These are phyloP conservation scores for Exophiala sideris DNA, from an alignment of 2,329 filamentous ascomycete genomes.

Conservation along the genomic window DNA sequence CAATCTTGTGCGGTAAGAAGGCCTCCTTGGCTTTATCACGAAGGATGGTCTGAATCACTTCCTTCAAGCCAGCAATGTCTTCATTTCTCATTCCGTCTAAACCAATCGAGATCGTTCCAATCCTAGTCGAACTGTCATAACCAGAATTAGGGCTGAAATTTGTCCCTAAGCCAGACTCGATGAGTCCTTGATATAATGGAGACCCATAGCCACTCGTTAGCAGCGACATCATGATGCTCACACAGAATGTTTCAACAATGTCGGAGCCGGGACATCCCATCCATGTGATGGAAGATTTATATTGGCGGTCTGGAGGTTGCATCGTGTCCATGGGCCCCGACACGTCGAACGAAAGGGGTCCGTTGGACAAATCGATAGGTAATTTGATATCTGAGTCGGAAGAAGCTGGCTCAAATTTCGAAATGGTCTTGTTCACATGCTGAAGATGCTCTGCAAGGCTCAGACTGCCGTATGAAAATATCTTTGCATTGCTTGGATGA, in stretches of 20 bases:
- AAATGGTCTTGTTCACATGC: slow-evolving; percentile 72
- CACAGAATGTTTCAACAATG: slow-evolving; percentile 81
- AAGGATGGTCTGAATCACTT: slow-evolving; percentile 69
- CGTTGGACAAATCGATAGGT: slow-evolving; percentile 67
- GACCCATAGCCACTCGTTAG: slow-evolving; percentile 94
- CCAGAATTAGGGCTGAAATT: slow-evolving; percentile 95
- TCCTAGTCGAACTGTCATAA: slow-evolving; percentile 73
- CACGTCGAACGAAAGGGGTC: slow-evolving; percentile 67
- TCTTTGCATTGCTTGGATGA: slow-evolving; percentile 93
- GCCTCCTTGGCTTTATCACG: slow-evolving; percentile 68
- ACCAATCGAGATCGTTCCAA: slow-evolving; percentile 84
- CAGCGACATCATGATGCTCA: slow-evolving; percentile 76
- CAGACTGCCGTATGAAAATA: slow-evolving; percentile 94
- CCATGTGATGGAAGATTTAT: slow-evolving; percentile 94
- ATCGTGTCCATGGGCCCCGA: slow-evolving; percentile 82
- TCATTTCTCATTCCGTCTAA: slow-evolving; percentile 82
- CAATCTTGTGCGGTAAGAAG: slow-evolving; percentile 85
- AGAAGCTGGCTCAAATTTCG: slow-evolving; percentile 66
- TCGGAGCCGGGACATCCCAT: slow-evolving; percentile 78
- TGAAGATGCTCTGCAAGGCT: slow-evolving; percentile 75
- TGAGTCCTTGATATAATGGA: slow-evolving; percentile 80
- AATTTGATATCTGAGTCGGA: slow-evolving; percentile 70
- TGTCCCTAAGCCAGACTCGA: slow-evolving; percentile 84
- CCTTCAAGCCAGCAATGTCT: slow-evolving; percentile 73
- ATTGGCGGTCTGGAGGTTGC: slow-evolving; percentile 79